Evolutionary conservation across 768 basidiomycete species (phyloP).

Genomic region (Phaffia australis): DNA sequence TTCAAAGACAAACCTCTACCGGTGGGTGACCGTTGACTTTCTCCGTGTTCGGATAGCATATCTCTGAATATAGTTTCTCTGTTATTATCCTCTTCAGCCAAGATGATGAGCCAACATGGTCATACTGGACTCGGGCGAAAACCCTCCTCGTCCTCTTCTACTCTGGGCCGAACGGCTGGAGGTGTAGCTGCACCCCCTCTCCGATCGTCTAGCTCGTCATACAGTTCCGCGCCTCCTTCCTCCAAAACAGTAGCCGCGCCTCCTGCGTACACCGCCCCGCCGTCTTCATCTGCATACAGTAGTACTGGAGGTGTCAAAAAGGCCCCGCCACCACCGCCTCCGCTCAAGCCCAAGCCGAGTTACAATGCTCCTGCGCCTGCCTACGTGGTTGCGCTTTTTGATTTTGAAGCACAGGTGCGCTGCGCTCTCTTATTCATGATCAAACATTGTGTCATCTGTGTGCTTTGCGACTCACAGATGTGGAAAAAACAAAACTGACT

Average conservation of each 20-base stretch:
- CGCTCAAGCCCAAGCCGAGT: slow-evolving; percentile 69
- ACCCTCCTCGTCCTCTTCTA: slow-evolving; percentile 40
- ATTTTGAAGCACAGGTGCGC: slow-evolving; percentile 74
- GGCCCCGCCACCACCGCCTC: slow-evolving; percentile 83
- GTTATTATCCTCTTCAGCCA: slow-evolving; percentile 33
- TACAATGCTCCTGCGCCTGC: slow-evolving; percentile 53
- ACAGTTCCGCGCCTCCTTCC: slow-evolving; percentile 9
- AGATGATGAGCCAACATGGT: slow-evolving; percentile 35
- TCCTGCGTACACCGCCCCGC: slow-evolving; percentile 47
- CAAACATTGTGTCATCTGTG: not conserved
- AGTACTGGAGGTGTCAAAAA: slow-evolving; percentile 44
- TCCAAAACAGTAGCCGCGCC: slow-evolving; percentile 39
- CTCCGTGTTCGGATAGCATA: slow-evolving; percentile 33
- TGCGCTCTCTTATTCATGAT: not conserved
- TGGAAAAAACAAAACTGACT: not conserved
- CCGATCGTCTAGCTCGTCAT: slow-evolving; percentile 17
- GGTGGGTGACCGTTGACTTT: slow-evolving; percentile 46
- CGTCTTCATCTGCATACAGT: slow-evolving; percentile 39
- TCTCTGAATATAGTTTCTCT: slow-evolving; percentile 32
- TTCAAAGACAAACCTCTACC: slow-evolving; percentile 72
- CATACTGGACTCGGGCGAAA: slow-evolving; percentile 40
- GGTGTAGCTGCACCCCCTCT: slow-evolving; percentile 7
- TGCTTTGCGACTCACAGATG: too few relatives aligned
- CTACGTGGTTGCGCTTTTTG: slow-evolving; percentile 87
- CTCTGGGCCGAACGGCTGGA: slow-evolving; percentile 29